Base-by-base conservation (phyloP, 2,329 filamentous ascomycete genomes). In the Hymenoscyphus fraxineus region DNA sequence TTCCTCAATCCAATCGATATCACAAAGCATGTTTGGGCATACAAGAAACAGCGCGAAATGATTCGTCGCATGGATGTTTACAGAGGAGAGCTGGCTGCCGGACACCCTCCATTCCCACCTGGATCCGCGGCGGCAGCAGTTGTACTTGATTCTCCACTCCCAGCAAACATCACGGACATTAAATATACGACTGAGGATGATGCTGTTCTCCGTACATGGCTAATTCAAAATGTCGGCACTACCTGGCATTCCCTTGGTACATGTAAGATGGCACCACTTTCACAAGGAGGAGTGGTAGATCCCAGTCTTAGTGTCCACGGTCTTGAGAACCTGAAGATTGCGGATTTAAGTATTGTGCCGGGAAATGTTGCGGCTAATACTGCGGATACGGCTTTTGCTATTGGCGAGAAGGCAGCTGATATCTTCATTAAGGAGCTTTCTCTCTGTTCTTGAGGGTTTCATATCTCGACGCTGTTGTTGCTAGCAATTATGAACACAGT, bases 21-120 rank as follows among this genome's bases (percentile, higher is more conserved):
- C 35, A 82, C 82, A 72, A 83, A 80, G 68, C 80, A 83, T 10
- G 68, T 85, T 7, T 88, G 85, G 85, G 80, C 78, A 0, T 89
- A 89, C 78, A 89, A 89, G 75, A 83, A 81, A 66, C 79, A 81
- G 31, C 84, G 87, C 3, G 85, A 88, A 74, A 80, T 88, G 61
- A 76, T 80, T 51, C 82, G 85, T 3, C 82, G 84, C 19, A 83
- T 83, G 74, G 71, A 77, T 3, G 76, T 78, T 63, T 86, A 81
- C 74, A 68, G 79, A 62, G 77, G 83, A 72, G 78, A 82, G 68
- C 41, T 79, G 9, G 69, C 75, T 2, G 62, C 66, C 9, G 70
- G 75, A 0, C 79, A 81, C 54, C 81, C 82, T 2, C 67, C 69
- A 4, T 84, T 83, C 69, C 70, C 78, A 0, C 63, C 74, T 0